Percentiles rank a stretch among this genome's conserved stretches.
Evolutionary conservation across 2,329 filamentous ascomycete species (phyloP).

Genomic region (Cytospora piceae): DNA sequence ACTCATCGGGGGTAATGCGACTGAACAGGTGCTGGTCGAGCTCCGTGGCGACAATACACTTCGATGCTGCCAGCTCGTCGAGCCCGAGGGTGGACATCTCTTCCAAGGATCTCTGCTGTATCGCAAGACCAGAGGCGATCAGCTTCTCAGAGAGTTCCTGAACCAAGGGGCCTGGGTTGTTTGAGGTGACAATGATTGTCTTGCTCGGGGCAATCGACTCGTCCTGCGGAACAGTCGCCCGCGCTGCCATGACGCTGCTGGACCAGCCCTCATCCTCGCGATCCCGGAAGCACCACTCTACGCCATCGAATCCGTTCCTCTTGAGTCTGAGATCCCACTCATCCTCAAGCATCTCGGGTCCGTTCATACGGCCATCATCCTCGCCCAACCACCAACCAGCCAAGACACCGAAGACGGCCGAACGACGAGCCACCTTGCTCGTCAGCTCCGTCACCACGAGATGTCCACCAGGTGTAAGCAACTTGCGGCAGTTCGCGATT

Average conservation of each 20-base stretch:
- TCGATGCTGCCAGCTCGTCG: conserved; percentile 25
- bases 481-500: conserved; percentile 35
- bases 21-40: conserved; percentile 37
- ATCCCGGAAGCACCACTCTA: conserved; percentile 14
- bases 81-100: not conserved
- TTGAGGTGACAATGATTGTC: not conserved
- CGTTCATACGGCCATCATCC: conserved; percentile 34
- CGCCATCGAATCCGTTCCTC: conserved; percentile 36
- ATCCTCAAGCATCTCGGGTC: conserved; percentile 36
- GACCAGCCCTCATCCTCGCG: conserved; percentile 19
- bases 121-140: not conserved
- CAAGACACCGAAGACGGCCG: conserved; percentile 33
- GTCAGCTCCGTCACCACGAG: conserved; percentile 34
- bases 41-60: conserved; percentile 36
- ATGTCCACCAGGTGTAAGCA: conserved; percentile 43
- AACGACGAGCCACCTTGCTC: conserved; percentile 15
- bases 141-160: conserved; percentile 7
- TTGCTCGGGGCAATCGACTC: not conserved
- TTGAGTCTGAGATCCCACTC: conserved; percentile 38
- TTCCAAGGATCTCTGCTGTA: not conserved
- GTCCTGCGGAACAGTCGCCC: not conserved
- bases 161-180: not conserved
- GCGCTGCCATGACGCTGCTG: conserved; percentile 8
- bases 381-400: conserved; percentile 42
- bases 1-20: conserved; percentile 31